Conservation (phyloP, 2,329 filamentous ascomycete species). For the Calonectria honghensis region DNA sequence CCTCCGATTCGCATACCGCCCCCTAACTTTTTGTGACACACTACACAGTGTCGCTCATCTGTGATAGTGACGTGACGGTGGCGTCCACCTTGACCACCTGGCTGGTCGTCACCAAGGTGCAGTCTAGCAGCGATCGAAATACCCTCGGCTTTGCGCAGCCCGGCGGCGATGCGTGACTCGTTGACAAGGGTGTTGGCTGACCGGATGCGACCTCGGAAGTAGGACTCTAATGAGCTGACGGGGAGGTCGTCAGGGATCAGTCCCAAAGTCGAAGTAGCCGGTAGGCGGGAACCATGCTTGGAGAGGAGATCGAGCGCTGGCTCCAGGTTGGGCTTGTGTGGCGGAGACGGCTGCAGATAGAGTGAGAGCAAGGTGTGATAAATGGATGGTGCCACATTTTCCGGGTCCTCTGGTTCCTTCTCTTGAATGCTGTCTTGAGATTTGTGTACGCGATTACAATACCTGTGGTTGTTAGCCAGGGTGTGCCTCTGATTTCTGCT, state of each 20-base stretch:
- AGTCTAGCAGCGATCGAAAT: slow-evolving; percentile 85
- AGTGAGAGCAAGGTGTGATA: slow-evolving; percentile 94
- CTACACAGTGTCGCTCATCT: slow-evolving; percentile 92
- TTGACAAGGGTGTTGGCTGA: slow-evolving; percentile 88
- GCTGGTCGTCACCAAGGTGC: slow-evolving; percentile 81
- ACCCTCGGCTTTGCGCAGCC: slow-evolving; percentile 85
- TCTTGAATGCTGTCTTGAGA: slow-evolving; percentile 67
- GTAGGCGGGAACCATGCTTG: slow-evolving; percentile 92
- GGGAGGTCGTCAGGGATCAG: slow-evolving; percentile 89
- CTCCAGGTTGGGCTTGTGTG: slow-evolving; percentile 81
- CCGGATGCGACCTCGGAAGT: slow-evolving; percentile 93
- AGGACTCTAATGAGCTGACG: slow-evolving; percentile 87
- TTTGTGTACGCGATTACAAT: slow-evolving; percentile 92
- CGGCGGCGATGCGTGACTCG: slow-evolving; percentile 85
- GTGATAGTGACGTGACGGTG: slow-evolving; percentile 84
- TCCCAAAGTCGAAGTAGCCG: slow-evolving; percentile 88
- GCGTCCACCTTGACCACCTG: slow-evolving; percentile 70
- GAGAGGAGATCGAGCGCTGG: slow-evolving; percentile 92
- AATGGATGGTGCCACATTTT: slow-evolving; percentile 82
- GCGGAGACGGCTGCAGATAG: slow-evolving; percentile 87
- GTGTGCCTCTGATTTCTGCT: neutral
- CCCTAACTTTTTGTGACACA: slow-evolving; percentile 94
- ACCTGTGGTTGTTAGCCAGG: slow-evolving; percentile 68
- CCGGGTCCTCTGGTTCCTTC: slow-evolving; percentile 60
- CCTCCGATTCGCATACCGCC: slow-evolving; percentile 89